These are phyloP conservation scores for Magnolia kwangsiensis DNA, from an alignment of 164 flowering plant genomes.

Conservation along the genomic window DNA sequence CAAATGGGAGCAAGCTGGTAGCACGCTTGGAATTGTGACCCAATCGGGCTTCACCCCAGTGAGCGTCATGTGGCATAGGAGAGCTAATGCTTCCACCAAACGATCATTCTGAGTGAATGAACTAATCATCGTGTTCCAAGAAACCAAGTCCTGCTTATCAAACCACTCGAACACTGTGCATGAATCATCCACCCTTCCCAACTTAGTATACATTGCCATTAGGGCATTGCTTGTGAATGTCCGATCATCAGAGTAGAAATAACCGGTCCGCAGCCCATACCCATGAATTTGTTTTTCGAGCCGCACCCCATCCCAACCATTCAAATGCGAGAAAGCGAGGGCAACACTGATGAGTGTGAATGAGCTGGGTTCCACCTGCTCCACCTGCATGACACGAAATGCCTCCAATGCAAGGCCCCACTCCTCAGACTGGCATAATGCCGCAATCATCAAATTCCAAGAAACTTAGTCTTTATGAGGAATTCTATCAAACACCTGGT, in stretches of 20 bases:
- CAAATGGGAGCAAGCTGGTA: conserved; percentile 76
- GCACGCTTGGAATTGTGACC: conserved; percentile 65
- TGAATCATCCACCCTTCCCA: conserved; percentile 48
- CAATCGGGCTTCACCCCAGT: conserved; percentile 60
- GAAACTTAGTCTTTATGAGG: conserved; percentile 61
- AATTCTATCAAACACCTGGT: conserved; percentile 63
- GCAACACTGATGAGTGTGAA: conserved; percentile 19
- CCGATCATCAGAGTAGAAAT: conserved; percentile 17
- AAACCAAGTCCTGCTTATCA: conserved; percentile 50
- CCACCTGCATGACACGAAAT: conserved; percentile 6
- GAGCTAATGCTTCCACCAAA: conserved; percentile 51
- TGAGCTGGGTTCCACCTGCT: conserved; percentile 10
- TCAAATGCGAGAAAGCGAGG: conserved; percentile 52
- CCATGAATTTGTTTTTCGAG: conserved; percentile 71
- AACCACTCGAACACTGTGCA: conserved; percentile 41
- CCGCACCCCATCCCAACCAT: conserved; percentile 33
- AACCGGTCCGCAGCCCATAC: conserved; percentile 40
- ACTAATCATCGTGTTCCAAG: conserved; percentile 81
- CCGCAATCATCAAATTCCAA: conserved; percentile 68
- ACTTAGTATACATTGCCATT: conserved; percentile 74
- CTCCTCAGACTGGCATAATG: conserved; percentile 51
- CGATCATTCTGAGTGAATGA: conserved; percentile 49
- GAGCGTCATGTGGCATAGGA: conserved; percentile 41
- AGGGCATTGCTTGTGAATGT: conserved; percentile 59
- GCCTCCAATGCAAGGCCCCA: conserved; percentile 57